A percentile compares a stretch with the other conserved stretches of the same genome.
Conservation (phyloP, 163 green algal genomes). For the Botryococcus braunii region DNA sequence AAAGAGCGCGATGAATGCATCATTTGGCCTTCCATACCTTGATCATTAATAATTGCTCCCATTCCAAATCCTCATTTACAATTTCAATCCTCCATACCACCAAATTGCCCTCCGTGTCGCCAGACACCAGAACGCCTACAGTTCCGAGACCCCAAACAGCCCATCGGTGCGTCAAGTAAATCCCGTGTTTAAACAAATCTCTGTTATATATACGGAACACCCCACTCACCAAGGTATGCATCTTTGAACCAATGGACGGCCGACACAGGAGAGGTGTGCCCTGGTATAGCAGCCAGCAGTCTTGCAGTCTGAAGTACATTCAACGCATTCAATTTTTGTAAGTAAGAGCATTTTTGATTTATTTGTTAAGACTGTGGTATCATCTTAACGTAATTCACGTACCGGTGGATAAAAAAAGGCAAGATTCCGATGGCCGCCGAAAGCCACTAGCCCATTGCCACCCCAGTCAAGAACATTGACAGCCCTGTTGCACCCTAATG, state of each 20-base stretch:
- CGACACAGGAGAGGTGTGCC: constrained; percentile 57
- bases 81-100: constrained; percentile 29
- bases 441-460: constrained; percentile 54
- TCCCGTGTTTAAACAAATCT: neutral
- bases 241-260: constrained; percentile 53
- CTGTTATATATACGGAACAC: neutral
- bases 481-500: constrained; percentile 61
- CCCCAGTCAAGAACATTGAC: constrained; percentile 61
- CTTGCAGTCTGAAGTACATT: constrained; percentile 30
- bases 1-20: neutral
- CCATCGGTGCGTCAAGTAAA: neutral
- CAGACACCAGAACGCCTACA: constrained; percentile 33
- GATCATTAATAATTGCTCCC: constrained; percentile 4
- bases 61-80: neutral
- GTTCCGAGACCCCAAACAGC: constrained; percentile 4
- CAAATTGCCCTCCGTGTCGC: constrained; percentile 37
- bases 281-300: constrained; percentile 43
- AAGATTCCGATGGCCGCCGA: constrained; percentile 55
- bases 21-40: constrained; percentile 4
- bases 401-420: constrained; percentile 65
- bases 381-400: neutral
- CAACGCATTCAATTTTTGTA: neutral
- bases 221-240: neutral
- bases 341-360: neutral
- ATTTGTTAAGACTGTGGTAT: neutral